phyloP scores from a whole-genome alignment of 441 rosid genomes.

The Euphorbia celastroides region DNA sequence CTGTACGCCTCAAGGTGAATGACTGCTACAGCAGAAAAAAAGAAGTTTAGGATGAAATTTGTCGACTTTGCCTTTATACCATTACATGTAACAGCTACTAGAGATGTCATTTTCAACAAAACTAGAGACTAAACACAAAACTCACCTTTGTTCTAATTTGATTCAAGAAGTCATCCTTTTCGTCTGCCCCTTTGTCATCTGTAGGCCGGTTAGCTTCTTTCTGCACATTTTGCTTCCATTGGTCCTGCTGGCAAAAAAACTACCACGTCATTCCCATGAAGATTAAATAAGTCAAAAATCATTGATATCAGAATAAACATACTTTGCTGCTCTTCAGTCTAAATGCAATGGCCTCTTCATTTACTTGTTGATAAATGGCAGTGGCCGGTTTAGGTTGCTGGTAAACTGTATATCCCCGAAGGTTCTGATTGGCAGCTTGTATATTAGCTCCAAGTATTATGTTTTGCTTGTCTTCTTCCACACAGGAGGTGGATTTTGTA shows the following conservation, averaged over 20 bases:
- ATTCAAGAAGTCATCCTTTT: constrained; percentile 69
- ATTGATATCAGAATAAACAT: constrained; percentile 4
- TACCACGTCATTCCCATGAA: constrained; percentile 12
- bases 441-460: constrained; percentile 28
- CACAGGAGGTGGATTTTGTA: constrained; percentile 34
- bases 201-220: constrained; percentile 38
- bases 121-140: not conserved
- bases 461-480: constrained; percentile 28
- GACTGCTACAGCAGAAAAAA: constrained; percentile 40
- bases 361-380: constrained; percentile 30
- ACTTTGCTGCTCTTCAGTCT: constrained; percentile 47
- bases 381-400: constrained; percentile 34
- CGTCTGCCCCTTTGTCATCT: constrained; percentile 39
- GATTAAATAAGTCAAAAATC: not conserved
- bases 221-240: constrained; percentile 34
- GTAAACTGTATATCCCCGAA: constrained; percentile 22
- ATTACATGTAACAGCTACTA: not conserved
- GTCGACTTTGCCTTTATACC: not conserved
- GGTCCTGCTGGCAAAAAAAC: constrained; percentile 32
- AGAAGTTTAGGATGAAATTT: constrained; percentile 8
- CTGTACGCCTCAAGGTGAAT: constrained; percentile 54
- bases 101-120: not conserved
- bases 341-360: constrained; percentile 28
- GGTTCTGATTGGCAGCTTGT: constrained; percentile 30
- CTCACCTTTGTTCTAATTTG: constrained; percentile 78